phyloP scores from a whole-genome alignment of 1,284 basidiomycete genomes.

The Puccinia coronata region DNA sequence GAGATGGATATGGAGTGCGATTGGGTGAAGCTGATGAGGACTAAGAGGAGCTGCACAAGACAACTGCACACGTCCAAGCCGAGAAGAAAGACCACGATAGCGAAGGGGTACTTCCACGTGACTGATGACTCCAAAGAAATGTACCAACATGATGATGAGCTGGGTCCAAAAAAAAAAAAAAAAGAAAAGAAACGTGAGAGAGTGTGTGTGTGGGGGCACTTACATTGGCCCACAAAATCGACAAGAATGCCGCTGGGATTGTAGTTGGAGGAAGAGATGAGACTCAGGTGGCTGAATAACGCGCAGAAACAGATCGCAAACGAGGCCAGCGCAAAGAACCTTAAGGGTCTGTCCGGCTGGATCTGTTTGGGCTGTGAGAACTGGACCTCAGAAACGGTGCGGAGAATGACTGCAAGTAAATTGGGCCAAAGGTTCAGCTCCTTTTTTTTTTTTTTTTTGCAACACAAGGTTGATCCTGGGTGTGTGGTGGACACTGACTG shows the following conservation, averaged over 20 bases:
- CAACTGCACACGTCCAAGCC: slow-evolving; percentile 19
- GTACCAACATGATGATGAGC: not conserved
- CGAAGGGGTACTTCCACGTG: not conserved
- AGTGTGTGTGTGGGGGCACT: not conserved
- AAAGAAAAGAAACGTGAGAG: not conserved
- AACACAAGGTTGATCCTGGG: too few species aligned
- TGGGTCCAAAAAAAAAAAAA: not conserved
- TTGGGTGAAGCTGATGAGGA: slow-evolving; percentile 26
- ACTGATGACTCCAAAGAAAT: not conserved
- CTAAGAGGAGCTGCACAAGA: slow-evolving; percentile 16
- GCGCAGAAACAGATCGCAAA: slow-evolving; percentile 23
- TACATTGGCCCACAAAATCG: slow-evolving; percentile 38
- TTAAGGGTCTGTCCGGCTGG: slow-evolving; percentile 29
- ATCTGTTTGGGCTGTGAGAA: slow-evolving; percentile 39
- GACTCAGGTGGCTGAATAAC: slow-evolving; percentile 6
- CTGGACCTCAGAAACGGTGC: slow-evolving; percentile 35
- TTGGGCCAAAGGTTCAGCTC: not conserved
- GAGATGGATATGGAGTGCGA: slow-evolving; percentile 21
- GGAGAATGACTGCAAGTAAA: slow-evolving; percentile 6
- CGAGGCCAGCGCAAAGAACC: slow-evolving; percentile 28
- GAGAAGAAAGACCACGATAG: slow-evolving; percentile 8
- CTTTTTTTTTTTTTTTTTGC: not conserved
- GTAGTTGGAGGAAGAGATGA: not conserved
- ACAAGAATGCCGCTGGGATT: slow-evolving; percentile 28
- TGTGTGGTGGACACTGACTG: not conserved